Conservation (phyloP, 495 filamentous ascomycete genomes). For the Podospora fimiseda region DNA sequence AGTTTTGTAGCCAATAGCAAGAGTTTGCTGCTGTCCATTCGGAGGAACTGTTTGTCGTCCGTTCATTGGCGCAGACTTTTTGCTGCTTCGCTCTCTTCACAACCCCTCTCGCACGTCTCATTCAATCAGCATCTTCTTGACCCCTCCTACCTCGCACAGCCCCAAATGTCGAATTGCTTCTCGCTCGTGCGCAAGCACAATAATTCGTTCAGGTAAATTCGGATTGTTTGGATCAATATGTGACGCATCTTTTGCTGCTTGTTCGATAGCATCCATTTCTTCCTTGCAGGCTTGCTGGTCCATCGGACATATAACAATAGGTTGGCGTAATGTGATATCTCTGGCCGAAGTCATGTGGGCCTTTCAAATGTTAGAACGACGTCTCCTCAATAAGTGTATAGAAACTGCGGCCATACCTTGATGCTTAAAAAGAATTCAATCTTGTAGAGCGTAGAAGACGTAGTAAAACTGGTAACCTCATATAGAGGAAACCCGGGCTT, state of each 20-base stretch:
- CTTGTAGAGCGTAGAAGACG: conserved; percentile 89
- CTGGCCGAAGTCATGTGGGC: conserved; percentile 83
- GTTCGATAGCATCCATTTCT: conserved; percentile 96
- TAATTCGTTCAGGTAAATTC: conserved; percentile 73
- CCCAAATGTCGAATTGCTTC: conserved; percentile 72
- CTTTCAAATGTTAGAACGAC: conserved; percentile 40
- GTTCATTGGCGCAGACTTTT: background rate
- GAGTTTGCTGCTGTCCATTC: no score
- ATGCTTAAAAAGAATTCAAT: conserved; percentile 95
- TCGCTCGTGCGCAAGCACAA: conserved; percentile 70
- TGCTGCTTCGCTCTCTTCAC: background rate
- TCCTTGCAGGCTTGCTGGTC: conserved; percentile 95
- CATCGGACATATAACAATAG: conserved; percentile 91
- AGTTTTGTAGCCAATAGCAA: no score
- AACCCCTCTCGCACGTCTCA: conserved; percentile 40
- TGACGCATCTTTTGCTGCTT: conserved; percentile 86
- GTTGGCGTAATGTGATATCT: conserved; percentile 86
- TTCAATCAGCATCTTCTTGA: conserved; percentile 87
- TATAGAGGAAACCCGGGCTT: conserved; percentile 88
- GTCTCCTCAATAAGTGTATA: background rate
- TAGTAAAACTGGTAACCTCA: conserved; percentile 83
- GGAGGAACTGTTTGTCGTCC: no score
- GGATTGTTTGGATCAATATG: conserved; percentile 83
- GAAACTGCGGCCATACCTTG: conserved; percentile 63
- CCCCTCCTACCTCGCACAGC: conserved; percentile 75